Conservation (phyloP, 139 green algal species). For the Nannochloris sp. region DNA sequence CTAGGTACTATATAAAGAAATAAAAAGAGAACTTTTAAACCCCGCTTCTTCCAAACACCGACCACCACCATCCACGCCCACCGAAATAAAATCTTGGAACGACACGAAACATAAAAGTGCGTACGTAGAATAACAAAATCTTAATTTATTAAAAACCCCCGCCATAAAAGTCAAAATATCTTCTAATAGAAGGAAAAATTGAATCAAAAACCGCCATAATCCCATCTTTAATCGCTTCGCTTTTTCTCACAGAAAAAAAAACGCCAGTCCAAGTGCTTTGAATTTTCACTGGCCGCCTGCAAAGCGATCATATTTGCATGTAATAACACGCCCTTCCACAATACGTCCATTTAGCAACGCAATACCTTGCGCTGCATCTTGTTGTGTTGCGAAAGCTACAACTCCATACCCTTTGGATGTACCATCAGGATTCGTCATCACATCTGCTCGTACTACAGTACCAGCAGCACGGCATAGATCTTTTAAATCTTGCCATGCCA, state of each 20-base stretch:
- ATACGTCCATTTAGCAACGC: constrained; percentile 18
- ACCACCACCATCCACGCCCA: too few species aligned
- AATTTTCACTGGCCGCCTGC: neutral
- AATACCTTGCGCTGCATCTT: neutral
- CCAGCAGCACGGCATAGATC: constrained; percentile 37
- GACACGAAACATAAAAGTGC: too few species aligned
- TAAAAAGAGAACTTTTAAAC: too few species aligned
- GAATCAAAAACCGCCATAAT: too few species aligned
- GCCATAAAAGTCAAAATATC: too few species aligned
- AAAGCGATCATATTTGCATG: constrained; percentile 31
- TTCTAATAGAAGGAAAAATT: too few species aligned
- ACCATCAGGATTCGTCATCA: constrained; percentile 28
- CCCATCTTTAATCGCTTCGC: too few species aligned
- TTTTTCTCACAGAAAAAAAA: neutral
- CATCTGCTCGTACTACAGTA: constrained; percentile 36
- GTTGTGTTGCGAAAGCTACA: neutral
- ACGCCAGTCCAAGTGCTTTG: neutral
- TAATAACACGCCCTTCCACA: constrained; percentile 26
- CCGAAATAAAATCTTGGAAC: too few species aligned
- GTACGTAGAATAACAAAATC: too few species aligned
- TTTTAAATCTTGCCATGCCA: constrained; percentile 53
- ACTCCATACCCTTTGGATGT: constrained; percentile 7
- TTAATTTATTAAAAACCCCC: too few species aligned
- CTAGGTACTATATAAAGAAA: too few species aligned
- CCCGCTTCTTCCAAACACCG: too few species aligned